Evolutionary conservation across 139 green algal genomes (phyloP), one percentile per base, ranked within the genome.

Genomic region (Raphidocelis subcapitata): DNA sequence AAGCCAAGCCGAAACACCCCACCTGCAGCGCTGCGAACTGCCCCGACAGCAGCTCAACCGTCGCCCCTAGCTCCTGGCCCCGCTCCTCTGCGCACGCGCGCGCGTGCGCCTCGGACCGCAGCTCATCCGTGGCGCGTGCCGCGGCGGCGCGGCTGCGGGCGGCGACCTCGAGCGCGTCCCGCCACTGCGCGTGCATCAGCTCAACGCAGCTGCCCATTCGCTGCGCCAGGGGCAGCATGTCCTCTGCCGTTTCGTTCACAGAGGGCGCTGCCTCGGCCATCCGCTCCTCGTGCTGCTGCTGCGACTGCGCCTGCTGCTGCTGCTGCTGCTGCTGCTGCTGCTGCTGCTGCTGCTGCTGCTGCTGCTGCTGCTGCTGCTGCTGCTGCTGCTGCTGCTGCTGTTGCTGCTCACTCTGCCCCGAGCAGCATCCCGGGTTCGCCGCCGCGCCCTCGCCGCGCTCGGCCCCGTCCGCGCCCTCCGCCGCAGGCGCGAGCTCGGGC

Each of bases 161-260:
- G 31, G 41, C 41, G 8, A 49, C 70, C 52, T 77, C 46, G 3
- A 70, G 15, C 12, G 70, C 70, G 15, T 35, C n/a, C 1, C 61
- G 37, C 70, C 70, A 77, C 61, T 70, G n/a, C 0, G 8, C 32
- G 24, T 77, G 60, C 70, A 77, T 77, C 31, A 70, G 12, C 61
- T 77, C n/a, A 70, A 18, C 33, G 70, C 61, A 63, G 49, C n/a
- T 56, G 18, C 61, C 41, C 10, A 77, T 23, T 3, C 51, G 47
- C 61, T 77, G 28, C 3, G 61, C 70, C 33, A 77, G 24, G 1
- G 61, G 70, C 47, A 63, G 61, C 70, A 77, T 31, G 33, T 77
- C 60, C 54, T 65, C 63, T 23, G 59, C 55, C 8, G 41, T 49
- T 12, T 49, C 41, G 8, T 49, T 12, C 8, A 49, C 41, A 49